phyloP scores from a whole-genome alignment of 2,329 filamentous ascomycete genomes.

The Arthroderma sp. region DNA sequence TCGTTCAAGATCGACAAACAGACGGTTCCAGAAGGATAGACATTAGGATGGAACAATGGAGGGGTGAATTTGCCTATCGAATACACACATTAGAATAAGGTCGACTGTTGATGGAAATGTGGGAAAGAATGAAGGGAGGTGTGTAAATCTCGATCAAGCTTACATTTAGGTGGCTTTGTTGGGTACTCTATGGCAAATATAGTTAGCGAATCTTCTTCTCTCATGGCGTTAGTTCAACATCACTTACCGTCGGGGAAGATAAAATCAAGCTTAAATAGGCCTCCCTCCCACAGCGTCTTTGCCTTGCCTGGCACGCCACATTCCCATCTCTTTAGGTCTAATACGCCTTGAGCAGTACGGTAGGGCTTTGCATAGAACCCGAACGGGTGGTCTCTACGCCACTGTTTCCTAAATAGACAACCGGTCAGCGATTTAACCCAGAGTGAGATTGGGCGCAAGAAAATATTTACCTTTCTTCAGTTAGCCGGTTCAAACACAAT shows the following conservation, averaged over 20 bases:
- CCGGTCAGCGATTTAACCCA: constrained; percentile 8
- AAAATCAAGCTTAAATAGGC: constrained; percentile 86
- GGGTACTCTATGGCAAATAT: constrained; percentile 61
- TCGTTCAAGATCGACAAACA: constrained; percentile 96
- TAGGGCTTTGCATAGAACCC: constrained; percentile 89
- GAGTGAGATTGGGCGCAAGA: neutral
- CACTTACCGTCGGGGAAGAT: constrained; percentile 78
- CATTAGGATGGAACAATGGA: constrained; percentile 94
- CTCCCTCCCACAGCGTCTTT: constrained; percentile 96
- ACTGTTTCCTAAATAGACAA: constrained; percentile 62
- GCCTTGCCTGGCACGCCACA: constrained; percentile 93
- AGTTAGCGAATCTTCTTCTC: constrained; percentile 8
- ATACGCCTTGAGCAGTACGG: constrained; percentile 62
- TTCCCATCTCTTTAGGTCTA: constrained; percentile 93
- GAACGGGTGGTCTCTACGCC: constrained; percentile 93
- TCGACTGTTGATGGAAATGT: too few relatives aligned
- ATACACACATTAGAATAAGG: too few relatives aligned
- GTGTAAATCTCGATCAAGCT: constrained; percentile 22
- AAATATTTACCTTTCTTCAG: constrained; percentile 64
- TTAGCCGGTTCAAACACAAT: constrained; percentile 73
- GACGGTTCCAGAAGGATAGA: constrained; percentile 95
- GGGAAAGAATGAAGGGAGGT: neutral
- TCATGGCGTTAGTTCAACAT: neutral
- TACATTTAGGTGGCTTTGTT: constrained; percentile 97
- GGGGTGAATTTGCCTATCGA: constrained; percentile 80